Percentiles rank a stretch among this genome's conserved stretches.
Evolutionary conservation across 768 basidiomycete species (phyloP).

Genomic region (Goffeauzyma gilvescens): DNA sequence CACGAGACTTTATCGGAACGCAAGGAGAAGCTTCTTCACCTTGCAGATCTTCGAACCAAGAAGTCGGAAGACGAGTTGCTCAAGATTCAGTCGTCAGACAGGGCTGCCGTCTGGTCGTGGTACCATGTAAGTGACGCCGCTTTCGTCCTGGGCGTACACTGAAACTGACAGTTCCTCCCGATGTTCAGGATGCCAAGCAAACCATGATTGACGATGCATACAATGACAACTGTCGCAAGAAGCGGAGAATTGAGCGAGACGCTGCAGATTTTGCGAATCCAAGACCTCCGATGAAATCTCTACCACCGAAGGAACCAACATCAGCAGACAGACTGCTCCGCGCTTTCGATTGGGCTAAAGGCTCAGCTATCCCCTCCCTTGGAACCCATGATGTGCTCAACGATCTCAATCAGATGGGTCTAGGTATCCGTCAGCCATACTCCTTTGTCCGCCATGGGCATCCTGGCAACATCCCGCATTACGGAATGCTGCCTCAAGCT

Average conservation of each 20-base stretch:
- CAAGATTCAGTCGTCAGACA: conserved; percentile 49
- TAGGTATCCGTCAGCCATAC: conserved; percentile 8
- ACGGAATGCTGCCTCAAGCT: background rate
- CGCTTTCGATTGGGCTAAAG: conserved; percentile 21
- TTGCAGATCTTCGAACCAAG: conserved; percentile 54
- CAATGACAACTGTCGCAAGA: conserved; percentile 72
- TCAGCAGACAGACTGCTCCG: conserved; percentile 5
- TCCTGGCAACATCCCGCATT: background rate
- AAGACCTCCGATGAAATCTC: conserved; percentile 36
- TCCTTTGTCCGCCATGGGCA: background rate
- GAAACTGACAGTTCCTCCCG: conserved; percentile 2
- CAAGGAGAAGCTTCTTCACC: conserved; percentile 58
- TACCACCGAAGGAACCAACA: conserved; percentile 17
- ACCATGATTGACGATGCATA: conserved; percentile 72
- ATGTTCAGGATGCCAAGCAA: conserved; percentile 48
- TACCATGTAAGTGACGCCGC: conserved; percentile 50
- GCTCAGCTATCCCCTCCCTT: conserved; percentile 17
- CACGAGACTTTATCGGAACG: conserved; percentile 59
- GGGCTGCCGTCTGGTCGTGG: conserved; percentile 65
- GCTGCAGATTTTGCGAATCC: conserved; percentile 56
- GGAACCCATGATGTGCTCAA: conserved; percentile 13
- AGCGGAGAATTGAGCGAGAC: conserved; percentile 61
- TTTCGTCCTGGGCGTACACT: background rate
- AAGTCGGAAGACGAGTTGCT: conserved; percentile 48
- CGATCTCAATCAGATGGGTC: conserved; percentile 26